Evolutionary conservation across 805 yeast species (phyloP), one percentile per base, ranked within the genome.

Genomic region (Wickerhamiella sergipiensis): DNA sequence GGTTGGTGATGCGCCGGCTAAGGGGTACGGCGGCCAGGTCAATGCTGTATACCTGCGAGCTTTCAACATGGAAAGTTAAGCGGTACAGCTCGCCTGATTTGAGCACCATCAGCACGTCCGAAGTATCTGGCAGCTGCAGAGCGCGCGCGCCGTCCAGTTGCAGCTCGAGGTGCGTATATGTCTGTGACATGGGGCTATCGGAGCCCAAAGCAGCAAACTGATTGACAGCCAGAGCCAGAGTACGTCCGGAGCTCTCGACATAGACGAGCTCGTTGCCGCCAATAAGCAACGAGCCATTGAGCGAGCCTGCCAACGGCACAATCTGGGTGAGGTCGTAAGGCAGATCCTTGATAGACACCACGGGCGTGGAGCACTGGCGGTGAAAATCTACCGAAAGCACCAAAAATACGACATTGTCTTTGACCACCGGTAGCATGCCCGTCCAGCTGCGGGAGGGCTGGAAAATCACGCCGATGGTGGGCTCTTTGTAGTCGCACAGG

Each of bases 241-340:
- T 60, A 31, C 81, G 77, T 3, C 95, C 94, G 2, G 86, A 76
- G 29, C 85, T 79, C 61, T 89, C 95, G 17, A 87, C 75, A 64
- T 85, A 89, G 10, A 86, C 68, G 8, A 89, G 57, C 58, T 83
- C 85, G 62, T 89, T 88, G 36, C 83, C 74, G 1, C 97, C 96
- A 2, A 85, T 50, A 4, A 78, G 57, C 6, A 88, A 65, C 45
- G 80, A 69, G 0, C 97, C 96, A 53, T 80, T 79, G 33, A 83
- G 67, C 0, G 90, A 39, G 3, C 29, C 50, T 12, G 13, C 21
- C 33, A 87, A 67, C 0, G 95, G 81, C 9, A 83, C 65, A 9
- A 88, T 65, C 15, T 73, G 67, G 56, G 79, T 81, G 2, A 83
- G 62, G 62, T 86, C 96, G 66, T 78, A 85, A 0, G 96, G 95